Evolutionary conservation across 768 basidiomycete genomes (phyloP), one percentile per base, ranked within the genome.

Genomic region (Polyporus arcularius): DNA sequence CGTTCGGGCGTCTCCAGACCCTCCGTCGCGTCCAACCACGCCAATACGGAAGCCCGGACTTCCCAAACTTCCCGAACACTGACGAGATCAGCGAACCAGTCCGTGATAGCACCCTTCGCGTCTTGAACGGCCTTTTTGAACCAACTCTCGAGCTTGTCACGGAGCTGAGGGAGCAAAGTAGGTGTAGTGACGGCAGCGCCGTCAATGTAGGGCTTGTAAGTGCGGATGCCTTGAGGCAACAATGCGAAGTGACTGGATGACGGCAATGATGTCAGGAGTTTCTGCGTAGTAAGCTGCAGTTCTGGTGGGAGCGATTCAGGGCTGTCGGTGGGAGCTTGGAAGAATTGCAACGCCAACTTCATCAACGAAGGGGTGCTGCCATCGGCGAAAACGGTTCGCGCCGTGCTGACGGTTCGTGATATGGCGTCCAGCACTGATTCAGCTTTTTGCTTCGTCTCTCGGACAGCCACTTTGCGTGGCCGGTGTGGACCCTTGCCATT

Each of bases 171-270:
- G 46, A 76, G 77, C 4, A 82, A 72, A 26, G 87, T 72, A 3
- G 78, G 77, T 16, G 85, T 79, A 4, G 85, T 83, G 0, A 84
- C 72, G 0, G 90, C 85, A 9, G 79, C 76, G 6, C 87, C 74
- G 67, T 94, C 89, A 61, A 96, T 83, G 71, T 92, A 96, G 9
- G 95, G 95, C 67, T 87, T 91, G 73, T 95, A 97, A 4, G 83
- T 80, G 64, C 82, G 82, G 61, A 98, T 82, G 60, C 78, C 82
- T 1, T 78, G 68, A 0, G 94, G 93, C 0, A 98, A 81, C 55
- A 92, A 81, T 15, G 87, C 82, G 62, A 95, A 85, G 64, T 94
- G 90, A 28, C 89, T 85, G 0, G 93, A 89, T 0, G 95, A 94
- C 0, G 94, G 94, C 26, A 96, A 80, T 9, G 81, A 80, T 28